Conservation (phyloP, 768 basidiomycete species). For the Lactarius evosmus region DNA sequence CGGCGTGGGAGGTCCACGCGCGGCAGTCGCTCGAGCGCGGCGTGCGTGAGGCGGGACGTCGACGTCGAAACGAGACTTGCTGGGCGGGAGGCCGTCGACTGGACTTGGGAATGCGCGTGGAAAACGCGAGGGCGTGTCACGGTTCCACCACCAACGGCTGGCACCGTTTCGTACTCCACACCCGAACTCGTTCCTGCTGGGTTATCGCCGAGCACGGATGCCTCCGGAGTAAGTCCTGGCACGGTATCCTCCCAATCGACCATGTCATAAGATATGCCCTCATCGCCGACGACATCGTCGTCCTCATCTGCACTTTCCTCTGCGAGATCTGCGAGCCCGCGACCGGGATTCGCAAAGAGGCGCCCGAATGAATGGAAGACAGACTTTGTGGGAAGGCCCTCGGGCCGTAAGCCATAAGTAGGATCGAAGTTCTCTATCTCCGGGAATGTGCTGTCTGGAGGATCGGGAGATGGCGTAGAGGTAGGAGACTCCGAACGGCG, state of each 20-base stretch:
- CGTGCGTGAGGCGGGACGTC: slow-evolving; percentile 22
- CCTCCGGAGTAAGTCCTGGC: slow-evolving; percentile 44
- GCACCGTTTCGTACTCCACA: slow-evolving; percentile 80
- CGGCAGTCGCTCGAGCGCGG: slow-evolving; percentile 8
- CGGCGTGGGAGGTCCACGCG: slow-evolving; percentile 16
- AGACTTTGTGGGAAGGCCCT: slow-evolving; percentile 82
- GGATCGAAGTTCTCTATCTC: slow-evolving; percentile 90
- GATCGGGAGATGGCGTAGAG: slow-evolving; percentile 31
- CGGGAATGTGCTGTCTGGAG: slow-evolving; percentile 42
- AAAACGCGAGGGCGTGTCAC: slow-evolving; percentile 81
- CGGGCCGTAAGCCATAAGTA: slow-evolving; percentile 92
- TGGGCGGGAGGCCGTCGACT: slow-evolving; percentile 41
- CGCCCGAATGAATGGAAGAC: slow-evolving; percentile 75
- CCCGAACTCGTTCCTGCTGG: slow-evolving; percentile 41
- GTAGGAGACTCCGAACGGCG: slow-evolving; percentile 32
- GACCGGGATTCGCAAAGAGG: slow-evolving; percentile 64
- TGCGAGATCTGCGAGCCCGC: slow-evolving; percentile 71
- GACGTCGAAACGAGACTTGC: slow-evolving; percentile 19
- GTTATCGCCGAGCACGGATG: slow-evolving; percentile 38
- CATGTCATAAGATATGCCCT: slow-evolving; percentile 52
- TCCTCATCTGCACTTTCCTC: slow-evolving; percentile 56
- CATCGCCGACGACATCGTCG: slow-evolving; percentile 39
- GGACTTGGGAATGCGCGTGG: slow-evolving; percentile 80
- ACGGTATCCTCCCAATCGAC: slow-evolving; percentile 68
- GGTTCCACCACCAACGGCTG: slow-evolving; percentile 88